Evolutionary conservation across 352 stramenopile genomes (phyloP).

Genomic region (Aphanomyces astaci): DNA sequence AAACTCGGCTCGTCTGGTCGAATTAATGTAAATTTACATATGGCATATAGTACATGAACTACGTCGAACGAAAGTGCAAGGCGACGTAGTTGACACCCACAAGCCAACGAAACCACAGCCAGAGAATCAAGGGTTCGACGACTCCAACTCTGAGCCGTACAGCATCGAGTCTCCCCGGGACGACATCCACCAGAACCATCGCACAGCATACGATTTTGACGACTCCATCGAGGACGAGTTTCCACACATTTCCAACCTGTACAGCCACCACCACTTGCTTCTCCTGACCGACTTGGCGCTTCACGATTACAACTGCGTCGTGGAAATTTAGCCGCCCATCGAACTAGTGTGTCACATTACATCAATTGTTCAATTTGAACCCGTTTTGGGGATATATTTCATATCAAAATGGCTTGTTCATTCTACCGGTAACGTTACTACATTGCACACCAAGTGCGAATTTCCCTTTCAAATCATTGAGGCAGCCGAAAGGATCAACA

Average conservation of each 20-base stretch:
- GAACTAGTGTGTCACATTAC: too few species aligned
- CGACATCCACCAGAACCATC: neutral
- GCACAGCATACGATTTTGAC: neutral
- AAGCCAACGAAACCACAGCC: neutral
- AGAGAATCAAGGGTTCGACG: neutral
- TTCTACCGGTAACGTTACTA: too few species aligned
- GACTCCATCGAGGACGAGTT: conserved; percentile 1
- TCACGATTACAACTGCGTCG: conserved; percentile 5
- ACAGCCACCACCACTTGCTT: neutral
- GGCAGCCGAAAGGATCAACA: conserved; percentile 17
- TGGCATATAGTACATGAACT: too few species aligned
- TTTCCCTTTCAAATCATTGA: too few species aligned
- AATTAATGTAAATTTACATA: too few species aligned
- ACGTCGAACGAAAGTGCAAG: too few species aligned
- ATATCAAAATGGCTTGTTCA: too few species aligned
- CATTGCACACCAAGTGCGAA: too few species aligned
- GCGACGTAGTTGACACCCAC: too few species aligned
- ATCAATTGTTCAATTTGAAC: too few species aligned
- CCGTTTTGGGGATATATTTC: too few species aligned
- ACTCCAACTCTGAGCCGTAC: neutral
- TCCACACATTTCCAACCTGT: neutral
- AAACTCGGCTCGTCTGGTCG: too few species aligned
- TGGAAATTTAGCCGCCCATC: neutral
- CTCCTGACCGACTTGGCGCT: neutral
- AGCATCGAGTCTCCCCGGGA: neutral